phyloP scores from a whole-genome alignment of 1,139 yeast genomes.

The Candida neerlandica region DNA sequence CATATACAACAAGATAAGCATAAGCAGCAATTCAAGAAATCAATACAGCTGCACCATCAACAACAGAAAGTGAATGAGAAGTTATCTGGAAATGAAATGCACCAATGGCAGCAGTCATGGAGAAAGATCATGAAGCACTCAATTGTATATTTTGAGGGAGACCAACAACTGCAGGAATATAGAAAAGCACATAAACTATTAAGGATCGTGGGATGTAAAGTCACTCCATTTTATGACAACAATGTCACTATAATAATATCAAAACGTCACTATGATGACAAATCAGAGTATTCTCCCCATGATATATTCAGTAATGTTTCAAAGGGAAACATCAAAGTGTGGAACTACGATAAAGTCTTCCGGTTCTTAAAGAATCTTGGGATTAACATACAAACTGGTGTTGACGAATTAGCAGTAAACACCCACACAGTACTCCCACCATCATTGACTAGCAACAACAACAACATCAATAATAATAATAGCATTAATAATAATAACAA shows the following conservation, averaged over 20 bases:
- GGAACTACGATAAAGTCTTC: slow-evolving; percentile 86
- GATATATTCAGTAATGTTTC: slow-evolving; percentile 72
- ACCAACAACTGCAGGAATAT: slow-evolving; percentile 50
- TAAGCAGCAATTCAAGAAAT: slow-evolving; percentile 7
- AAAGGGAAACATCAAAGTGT: slow-evolving; percentile 68
- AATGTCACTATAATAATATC: slow-evolving; percentile 83
- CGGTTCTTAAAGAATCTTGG: slow-evolving; percentile 78
- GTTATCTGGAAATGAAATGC: slow-evolving; percentile 53
- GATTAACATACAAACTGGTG: slow-evolving; percentile 28
- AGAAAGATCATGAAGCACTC: slow-evolving; percentile 71
- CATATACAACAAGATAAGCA: not conserved
- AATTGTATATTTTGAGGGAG: slow-evolving; percentile 80
- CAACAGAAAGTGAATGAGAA: slow-evolving; percentile 21
- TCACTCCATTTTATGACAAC: slow-evolving; percentile 75
- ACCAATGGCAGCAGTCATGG: slow-evolving; percentile 85
- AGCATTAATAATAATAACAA: slow-evolving; percentile 1
- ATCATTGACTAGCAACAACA: slow-evolving; percentile 10
- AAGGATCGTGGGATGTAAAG: slow-evolving; percentile 61
- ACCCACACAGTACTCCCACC: slow-evolving; percentile 13
- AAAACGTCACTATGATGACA: slow-evolving; percentile 39
- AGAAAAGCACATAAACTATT: slow-evolving; percentile 57
- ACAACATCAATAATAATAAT: too few relatives aligned
- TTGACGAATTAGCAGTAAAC: slow-evolving; percentile 17
- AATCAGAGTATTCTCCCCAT: slow-evolving; percentile 39
- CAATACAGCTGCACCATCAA: slow-evolving; percentile 10